Evolutionary conservation across 225 moss, liverwort and hornwort species (phyloP), one percentile per base, ranked within the genome.

Genomic region (Physcomitrellopsis africana): DNA sequence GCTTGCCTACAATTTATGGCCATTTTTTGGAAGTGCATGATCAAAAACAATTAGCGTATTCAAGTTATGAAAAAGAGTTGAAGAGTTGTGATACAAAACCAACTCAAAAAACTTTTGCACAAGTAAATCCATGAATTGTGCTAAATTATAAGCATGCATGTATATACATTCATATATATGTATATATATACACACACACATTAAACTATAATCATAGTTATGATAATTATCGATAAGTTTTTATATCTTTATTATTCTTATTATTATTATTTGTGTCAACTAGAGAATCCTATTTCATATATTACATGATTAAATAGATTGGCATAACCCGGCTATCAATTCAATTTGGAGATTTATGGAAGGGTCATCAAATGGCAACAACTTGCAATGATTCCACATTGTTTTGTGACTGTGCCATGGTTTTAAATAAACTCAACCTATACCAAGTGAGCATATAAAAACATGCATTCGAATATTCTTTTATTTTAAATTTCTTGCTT

Each of bases 41-140:
- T 29, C 82, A 92, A 61, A 82, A 90, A 47, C 74, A 89, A 17
- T 27, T 93, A 49, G 93, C 97, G 43, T 76, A 89, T 54, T 82
- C 73, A 14, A 79, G 72, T 18, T 99, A 94, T 52, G 82, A 99
- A 63, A 48, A 84, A 67, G 44, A 9, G 3, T 18, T 99, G 1
- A 81, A 84, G 22, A 69, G 62, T 41, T 20, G 5, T 17, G 9
- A 49, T 8, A 16, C 0, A 8, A 74, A 81, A 14, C 7, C 11
- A 20, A 23, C n/a, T 13, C 83, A 84, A 49, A 41, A 71, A 32
- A 51, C 61, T 17, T 57, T 84, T 79, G 84, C 80, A 59, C 80
- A 91, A 77, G 94, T 94, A 79, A 17, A 3, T 3, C 19, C 17
- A 9, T 0, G 4, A 37, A 37, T 37, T 4, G 0, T 37, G 7